Evolutionary conservation across 2,329 filamentous ascomycete species (phyloP), one percentile per base, ranked within the genome.

Genomic region (Zymoseptoria crescenta): DNA sequence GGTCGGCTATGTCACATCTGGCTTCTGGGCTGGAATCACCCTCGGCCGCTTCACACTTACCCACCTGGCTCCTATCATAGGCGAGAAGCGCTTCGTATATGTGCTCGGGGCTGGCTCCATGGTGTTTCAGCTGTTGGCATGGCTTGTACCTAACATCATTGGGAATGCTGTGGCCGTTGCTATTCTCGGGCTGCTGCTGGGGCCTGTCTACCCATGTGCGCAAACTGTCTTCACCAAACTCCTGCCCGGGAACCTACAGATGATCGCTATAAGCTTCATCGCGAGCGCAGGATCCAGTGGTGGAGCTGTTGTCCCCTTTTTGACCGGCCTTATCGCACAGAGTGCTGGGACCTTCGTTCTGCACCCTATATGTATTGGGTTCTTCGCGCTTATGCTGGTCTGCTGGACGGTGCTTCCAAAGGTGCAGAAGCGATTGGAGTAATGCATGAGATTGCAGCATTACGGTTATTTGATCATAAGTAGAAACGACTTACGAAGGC

Each of bases 1-100:
- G 3, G 88, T 94, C 19, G 90, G 91, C 41, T 94, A 94, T 72
- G 88, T 94, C 21, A 91, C 88, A 1, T 80, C 88, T 1, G 82
- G 81, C 7, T 85, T 85, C 70, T 85, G 82, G 81, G 81, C 77
- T 48, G 81, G 85, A 19, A 72, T 72, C 53, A 70, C 70, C 0
- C 51, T 72, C 4, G 70, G 69, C 3, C 83, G 91, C 1, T 89
- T 94, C 73, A 68, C 85, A 16, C 81, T 95, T 9, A 84, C 85
- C 0, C 82, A 83, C 9, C 79, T 86, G 0, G 87, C 87, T 4
- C 81, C 85, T 56, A 80, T 78, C 41, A 72, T 92, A 13, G 89
- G 89, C 55, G 88, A 93, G 76, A 87, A 84, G 69, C 71, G 73
- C 5, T 88, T 87, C 62, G 87, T 93, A 1, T 83, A 87, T 64